Percentiles rank a stretch among this genome's conserved stretches.
Evolutionary conservation across 331 rosid species (phyloP).

Genomic region (Malus hybrid): DNA sequence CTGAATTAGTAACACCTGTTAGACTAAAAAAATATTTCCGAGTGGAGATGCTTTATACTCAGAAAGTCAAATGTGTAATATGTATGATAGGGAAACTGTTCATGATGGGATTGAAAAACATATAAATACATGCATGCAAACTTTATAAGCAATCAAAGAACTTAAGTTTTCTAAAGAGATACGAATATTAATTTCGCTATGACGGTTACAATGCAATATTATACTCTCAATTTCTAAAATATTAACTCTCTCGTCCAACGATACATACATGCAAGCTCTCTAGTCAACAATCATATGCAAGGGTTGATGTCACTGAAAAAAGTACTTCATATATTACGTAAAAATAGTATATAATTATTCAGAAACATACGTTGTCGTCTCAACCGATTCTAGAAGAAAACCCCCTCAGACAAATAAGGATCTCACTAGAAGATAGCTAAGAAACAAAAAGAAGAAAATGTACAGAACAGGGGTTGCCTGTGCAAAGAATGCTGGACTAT

Average conservation of each 20-base stretch:
- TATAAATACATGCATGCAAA: background rate
- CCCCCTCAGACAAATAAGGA: conserved; percentile 19
- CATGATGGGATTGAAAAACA: background rate
- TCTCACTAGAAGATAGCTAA: conserved; percentile 27
- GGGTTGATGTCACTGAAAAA: background rate
- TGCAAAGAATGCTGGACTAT: conserved; percentile 75
- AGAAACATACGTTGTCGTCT: background rate
- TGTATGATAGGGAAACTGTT: background rate
- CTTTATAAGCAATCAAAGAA: too few species aligned
- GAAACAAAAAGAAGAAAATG: conserved; percentile 34
- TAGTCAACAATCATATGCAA: background rate
- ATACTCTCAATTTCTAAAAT: too few species aligned
- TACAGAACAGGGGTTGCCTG: conserved; percentile 55
- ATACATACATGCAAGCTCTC: too few species aligned
- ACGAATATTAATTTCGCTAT: too few species aligned
- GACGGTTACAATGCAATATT: too few species aligned
- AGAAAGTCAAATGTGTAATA: too few species aligned
- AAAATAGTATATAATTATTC: conserved; percentile 7
- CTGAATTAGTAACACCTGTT: background rate
- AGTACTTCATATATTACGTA: background rate
- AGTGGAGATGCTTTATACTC: too few species aligned
- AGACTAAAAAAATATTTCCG: background rate
- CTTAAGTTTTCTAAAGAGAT: too few species aligned
- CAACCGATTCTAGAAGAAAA: conserved; percentile 19
- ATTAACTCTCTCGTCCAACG: too few species aligned